Evolutionary conservation across 2,329 filamentous ascomycete genomes (phyloP).

Genomic region (Colletotrichum sublineola): DNA sequence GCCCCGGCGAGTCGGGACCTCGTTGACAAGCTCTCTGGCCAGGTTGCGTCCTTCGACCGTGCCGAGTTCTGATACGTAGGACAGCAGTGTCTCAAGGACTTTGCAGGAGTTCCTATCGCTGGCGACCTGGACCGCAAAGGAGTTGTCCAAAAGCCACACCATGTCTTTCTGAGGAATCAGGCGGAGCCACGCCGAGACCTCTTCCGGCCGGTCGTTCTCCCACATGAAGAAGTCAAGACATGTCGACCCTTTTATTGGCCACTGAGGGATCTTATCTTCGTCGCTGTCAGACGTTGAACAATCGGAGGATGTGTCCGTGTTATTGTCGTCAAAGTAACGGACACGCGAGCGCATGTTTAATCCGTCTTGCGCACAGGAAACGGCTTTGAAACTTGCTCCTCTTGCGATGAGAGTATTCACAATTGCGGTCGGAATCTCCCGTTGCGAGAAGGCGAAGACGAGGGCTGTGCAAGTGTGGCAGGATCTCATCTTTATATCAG

Average conservation of each 20-base stretch:
- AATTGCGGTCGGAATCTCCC: not conserved
- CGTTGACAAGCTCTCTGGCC: not conserved
- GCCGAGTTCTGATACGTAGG: not conserved
- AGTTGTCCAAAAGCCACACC: constrained; percentile 21
- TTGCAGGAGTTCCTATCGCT: not conserved
- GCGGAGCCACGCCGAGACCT: not conserved
- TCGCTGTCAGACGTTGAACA: not conserved
- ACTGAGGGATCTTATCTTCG: not conserved
- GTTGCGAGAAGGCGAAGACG: not conserved
- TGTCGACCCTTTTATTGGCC: constrained; percentile 1
- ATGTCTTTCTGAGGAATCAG: not conserved
- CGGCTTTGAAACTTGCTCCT: constrained; percentile 21
- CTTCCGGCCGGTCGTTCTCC: not conserved
- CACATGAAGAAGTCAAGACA: constrained; percentile 15
- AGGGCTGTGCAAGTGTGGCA: constrained; percentile 17
- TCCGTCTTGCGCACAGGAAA: not conserved
- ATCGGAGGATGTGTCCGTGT: not conserved
- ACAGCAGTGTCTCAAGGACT: not conserved
- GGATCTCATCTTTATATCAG: constrained; percentile 17
- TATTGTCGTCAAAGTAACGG: not conserved
- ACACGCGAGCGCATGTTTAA: not conserved
- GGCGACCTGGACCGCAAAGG: constrained; percentile 1
- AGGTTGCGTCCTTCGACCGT: not conserved
- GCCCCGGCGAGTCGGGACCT: not conserved
- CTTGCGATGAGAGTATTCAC: constrained; percentile 5